phyloP scores from a whole-genome alignment of 768 basidiomycete genomes.

The Podaxis carcinomalis region DNA sequence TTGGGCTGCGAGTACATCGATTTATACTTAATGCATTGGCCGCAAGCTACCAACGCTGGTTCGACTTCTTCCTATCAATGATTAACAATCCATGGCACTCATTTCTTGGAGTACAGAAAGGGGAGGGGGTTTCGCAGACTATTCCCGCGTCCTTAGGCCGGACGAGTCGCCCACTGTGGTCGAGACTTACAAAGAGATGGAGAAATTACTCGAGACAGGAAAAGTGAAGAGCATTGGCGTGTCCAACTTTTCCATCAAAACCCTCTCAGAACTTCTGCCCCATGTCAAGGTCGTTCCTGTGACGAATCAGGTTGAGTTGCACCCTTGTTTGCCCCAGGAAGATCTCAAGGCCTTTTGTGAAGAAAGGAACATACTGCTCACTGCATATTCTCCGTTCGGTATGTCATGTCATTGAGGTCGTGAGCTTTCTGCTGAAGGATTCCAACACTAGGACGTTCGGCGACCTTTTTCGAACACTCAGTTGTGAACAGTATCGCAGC shows the following conservation, averaged over 20 bases:
- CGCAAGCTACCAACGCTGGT: constrained; percentile 12
- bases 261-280: constrained; percentile 33
- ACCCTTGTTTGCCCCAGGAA: constrained; percentile 51
- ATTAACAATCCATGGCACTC: background rate
- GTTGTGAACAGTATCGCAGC: constrained; percentile 28
- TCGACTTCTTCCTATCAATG: background rate
- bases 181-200: constrained; percentile 23
- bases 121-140: background rate
- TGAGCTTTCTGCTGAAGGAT: background rate
- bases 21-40: constrained; percentile 29
- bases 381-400: constrained; percentile 47
- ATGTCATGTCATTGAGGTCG: background rate
- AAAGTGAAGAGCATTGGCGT: constrained; percentile 49
- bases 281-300: constrained; percentile 44
- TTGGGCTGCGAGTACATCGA: constrained; percentile 41
- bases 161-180: constrained; percentile 21
- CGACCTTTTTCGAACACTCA: constrained; percentile 28
- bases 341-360: constrained; percentile 47
- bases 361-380: constrained; percentile 41
- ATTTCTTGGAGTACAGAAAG: background rate
- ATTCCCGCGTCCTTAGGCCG: constrained; percentile 11
- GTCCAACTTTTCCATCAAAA: constrained; percentile 54
- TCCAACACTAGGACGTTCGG: constrained; percentile 16
- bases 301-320: constrained; percentile 54
- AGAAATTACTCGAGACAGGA: constrained; percentile 25